A percentile compares a stretch with the other conserved stretches of the same genome.
Evolutionary conservation across 495 filamentous ascomycete species (phyloP).

Genomic region (Wilcoxina mikolae): DNA sequence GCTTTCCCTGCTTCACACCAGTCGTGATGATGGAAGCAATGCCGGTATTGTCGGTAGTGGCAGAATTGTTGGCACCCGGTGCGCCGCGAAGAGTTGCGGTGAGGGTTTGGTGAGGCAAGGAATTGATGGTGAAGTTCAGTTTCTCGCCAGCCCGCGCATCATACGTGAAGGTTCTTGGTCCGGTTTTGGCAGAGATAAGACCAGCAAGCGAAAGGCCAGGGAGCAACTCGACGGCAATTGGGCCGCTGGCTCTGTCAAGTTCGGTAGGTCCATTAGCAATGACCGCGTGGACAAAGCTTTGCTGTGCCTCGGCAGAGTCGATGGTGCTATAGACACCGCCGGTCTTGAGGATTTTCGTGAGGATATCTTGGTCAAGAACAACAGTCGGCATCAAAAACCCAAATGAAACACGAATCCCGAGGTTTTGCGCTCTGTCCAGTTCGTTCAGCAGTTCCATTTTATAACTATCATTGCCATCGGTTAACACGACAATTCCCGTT

Average conservation of each 20-base stretch:
- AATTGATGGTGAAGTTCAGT: not conserved
- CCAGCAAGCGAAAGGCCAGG: not conserved
- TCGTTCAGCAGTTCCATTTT: too few relatives aligned
- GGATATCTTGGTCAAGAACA: too few relatives aligned
- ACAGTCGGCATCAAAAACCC: too few relatives aligned
- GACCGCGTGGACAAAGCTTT: conserved; percentile 6
- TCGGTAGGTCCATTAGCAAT: conserved; percentile 6
- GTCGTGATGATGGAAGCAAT: too few relatives aligned
- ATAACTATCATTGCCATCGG: too few relatives aligned
- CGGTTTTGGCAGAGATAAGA: not conserved
- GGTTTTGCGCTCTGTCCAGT: too few relatives aligned
- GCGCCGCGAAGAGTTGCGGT: not conserved
- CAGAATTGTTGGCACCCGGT: not conserved
- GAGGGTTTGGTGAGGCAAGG: not conserved
- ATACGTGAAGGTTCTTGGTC: not conserved
- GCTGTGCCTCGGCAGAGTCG: not conserved
- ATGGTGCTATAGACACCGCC: not conserved
- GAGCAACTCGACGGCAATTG: not conserved
- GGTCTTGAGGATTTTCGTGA: too few relatives aligned
- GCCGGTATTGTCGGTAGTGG: too few relatives aligned
- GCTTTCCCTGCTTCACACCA: too few relatives aligned
- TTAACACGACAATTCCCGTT: too few relatives aligned
- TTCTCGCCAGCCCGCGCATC: not conserved
- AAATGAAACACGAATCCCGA: too few relatives aligned
- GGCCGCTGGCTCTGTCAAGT: not conserved